Evolutionary conservation across 164 flowering plant species (phyloP).

Genomic region (Macadamia integrifolia): DNA sequence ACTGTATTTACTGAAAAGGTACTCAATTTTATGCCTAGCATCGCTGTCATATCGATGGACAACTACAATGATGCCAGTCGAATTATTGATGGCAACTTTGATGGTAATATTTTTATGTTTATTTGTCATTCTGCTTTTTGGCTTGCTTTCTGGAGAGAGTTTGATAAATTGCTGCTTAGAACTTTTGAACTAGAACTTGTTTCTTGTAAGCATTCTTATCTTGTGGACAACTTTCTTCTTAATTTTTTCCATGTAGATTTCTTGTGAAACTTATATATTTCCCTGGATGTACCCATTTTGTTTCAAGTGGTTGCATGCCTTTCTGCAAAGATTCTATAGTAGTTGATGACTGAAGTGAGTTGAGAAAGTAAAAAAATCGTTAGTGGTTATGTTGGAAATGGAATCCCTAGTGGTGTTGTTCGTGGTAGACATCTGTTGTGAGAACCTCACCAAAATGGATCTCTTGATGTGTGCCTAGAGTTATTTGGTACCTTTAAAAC

Average conservation of each 20-base stretch:
- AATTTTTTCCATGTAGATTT: not conserved
- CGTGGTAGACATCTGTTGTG: too few relatives aligned
- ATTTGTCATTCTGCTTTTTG: not conserved
- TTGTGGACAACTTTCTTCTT: not conserved
- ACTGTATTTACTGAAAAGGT: slow-evolving; percentile 90
- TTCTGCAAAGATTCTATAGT: not conserved
- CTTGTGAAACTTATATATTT: not conserved
- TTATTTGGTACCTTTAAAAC: too few relatives aligned
- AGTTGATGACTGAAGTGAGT: not conserved
- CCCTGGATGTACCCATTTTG: not conserved
- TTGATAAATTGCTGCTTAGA: not conserved
- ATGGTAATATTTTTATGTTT: too few relatives aligned
- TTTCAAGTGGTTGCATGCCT: not conserved
- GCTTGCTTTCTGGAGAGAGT: not conserved
- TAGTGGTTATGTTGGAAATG: too few relatives aligned
- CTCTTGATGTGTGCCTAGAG: too few relatives aligned
- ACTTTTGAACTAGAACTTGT: not conserved
- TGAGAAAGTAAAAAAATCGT: not conserved
- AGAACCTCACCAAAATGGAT: too few relatives aligned
- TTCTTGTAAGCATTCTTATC: too few relatives aligned
- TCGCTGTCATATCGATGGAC: slow-evolving; percentile 94
- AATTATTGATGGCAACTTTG: slow-evolving; percentile 92
- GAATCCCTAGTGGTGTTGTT: not conserved
- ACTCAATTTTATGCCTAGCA: slow-evolving; percentile 81
- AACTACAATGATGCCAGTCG: slow-evolving; percentile 92